Conservation (phyloP, 768 basidiomycete genomes). For the Xerocomellus amylosporus region DNA sequence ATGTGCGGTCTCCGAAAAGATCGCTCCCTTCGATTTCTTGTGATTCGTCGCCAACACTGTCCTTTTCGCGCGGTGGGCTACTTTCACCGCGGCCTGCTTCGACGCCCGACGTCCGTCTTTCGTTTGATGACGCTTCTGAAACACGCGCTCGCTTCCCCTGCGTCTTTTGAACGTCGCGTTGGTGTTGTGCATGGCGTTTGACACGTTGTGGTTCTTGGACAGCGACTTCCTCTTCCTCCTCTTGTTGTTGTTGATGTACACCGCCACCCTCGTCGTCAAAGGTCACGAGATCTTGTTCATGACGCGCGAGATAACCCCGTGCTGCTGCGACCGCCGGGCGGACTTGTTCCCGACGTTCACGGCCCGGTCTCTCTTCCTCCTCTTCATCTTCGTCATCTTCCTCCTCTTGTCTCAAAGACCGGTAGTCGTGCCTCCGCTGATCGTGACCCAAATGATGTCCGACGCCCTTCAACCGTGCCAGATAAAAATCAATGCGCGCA, state of each 20-base stretch:
- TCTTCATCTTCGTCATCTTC: constrained; percentile 14
- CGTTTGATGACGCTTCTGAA: background rate
- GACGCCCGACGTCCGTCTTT: background rate
- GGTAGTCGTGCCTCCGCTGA: constrained; percentile 17
- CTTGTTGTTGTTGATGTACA: background rate
- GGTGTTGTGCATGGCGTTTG: constrained; percentile 17
- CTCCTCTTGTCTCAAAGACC: background rate
- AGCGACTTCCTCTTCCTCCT: background rate
- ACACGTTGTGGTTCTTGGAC: background rate
- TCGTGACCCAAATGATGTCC: constrained; percentile 25
- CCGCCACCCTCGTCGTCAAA: background rate
- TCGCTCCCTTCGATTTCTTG: constrained; percentile 15
- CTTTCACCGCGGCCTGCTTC: background rate
- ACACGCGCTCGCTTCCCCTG: constrained; percentile 19
- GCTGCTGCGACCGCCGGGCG: background rate
- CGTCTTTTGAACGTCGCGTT: background rate
- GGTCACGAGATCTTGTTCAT: background rate
- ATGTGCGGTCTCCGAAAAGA: constrained; percentile 22
- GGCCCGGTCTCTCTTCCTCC: too few relatives aligned
- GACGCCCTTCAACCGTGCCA: constrained; percentile 2
- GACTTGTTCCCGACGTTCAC: background rate
- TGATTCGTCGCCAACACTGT: background rate
- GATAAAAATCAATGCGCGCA: constrained; percentile 36
- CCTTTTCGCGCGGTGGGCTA: background rate
- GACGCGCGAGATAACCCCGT: background rate